phyloP scores from a whole-genome alignment of 1,139 yeast genomes.

The Magnusiomyces suaveolens region DNA sequence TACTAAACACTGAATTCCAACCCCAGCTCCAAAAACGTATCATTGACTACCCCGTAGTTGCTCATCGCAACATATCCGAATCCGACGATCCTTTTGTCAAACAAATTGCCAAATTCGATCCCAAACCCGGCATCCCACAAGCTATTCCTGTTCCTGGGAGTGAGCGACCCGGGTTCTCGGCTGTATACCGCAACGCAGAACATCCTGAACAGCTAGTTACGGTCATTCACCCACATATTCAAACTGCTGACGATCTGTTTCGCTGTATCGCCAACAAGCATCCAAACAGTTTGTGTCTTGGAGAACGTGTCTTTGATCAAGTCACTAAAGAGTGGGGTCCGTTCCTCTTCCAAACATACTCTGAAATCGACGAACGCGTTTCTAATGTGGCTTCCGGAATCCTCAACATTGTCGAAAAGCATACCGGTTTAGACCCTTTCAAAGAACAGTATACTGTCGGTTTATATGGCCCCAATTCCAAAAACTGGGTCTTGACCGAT shows the following conservation, averaged over 20 bases:
- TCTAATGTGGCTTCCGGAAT: constrained; percentile 56
- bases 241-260: constrained; percentile 44
- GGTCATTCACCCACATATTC: constrained; percentile 42
- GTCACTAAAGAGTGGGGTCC: constrained; percentile 38
- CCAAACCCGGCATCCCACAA: too few species aligned
- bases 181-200: constrained; percentile 42
- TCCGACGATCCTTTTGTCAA: not conserved
- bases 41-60: not conserved
- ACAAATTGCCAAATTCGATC: not conserved
- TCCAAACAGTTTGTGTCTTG: constrained; percentile 42
- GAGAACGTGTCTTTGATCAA: constrained; percentile 39
- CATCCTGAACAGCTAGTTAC: constrained; percentile 35
- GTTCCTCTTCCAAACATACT: constrained; percentile 44
- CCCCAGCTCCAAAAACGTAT: constrained; percentile 1
- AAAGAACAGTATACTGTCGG: constrained; percentile 42
- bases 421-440: constrained; percentile 17
- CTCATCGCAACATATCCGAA: not conserved
- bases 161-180: constrained; percentile 42
- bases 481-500: constrained; percentile 53
- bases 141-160: constrained; percentile 42
- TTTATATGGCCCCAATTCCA: constrained; percentile 45
- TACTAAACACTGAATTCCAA: not conserved
- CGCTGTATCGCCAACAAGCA: constrained; percentile 34
- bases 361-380: constrained; percentile 37
- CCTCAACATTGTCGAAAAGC: constrained; percentile 34